phyloP scores from a whole-genome alignment of 495 filamentous ascomycete genomes.

The Penicillium antarcticum region DNA sequence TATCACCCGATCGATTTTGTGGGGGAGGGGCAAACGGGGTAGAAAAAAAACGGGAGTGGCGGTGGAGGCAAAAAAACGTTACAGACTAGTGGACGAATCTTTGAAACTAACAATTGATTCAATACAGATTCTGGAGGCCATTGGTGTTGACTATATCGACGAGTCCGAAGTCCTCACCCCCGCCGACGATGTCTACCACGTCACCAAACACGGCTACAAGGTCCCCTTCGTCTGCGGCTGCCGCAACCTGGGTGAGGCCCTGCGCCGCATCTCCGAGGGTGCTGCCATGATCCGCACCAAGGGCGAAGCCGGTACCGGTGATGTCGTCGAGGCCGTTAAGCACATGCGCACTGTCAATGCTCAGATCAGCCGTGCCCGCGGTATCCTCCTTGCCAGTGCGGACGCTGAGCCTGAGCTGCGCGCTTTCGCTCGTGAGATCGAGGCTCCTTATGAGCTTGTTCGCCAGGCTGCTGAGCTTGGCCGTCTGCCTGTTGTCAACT shows the following conservation, averaged over 20 bases:
- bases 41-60: background rate
- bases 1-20: background rate
- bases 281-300: constrained; percentile 99
- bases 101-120: constrained; percentile 7
- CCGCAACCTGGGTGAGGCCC: constrained; percentile 90
- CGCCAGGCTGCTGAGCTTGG: constrained; percentile 83
- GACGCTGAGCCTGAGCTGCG: constrained; percentile 74
- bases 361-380: constrained; percentile 74
- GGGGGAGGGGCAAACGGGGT: constrained; percentile 3
- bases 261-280: constrained; percentile 87
- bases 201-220: constrained; percentile 80
- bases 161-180: constrained; percentile 97
- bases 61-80: background rate
- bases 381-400: constrained; percentile 53
- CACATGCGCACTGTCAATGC: constrained; percentile 89
- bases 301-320: constrained; percentile 97
- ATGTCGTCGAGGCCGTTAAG: constrained; percentile 93
- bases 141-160: constrained; percentile 97
- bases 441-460: constrained; percentile 69
- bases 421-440: constrained; percentile 76
- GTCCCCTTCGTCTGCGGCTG: constrained; percentile 96
- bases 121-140: constrained; percentile 79
- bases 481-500: constrained; percentile 94
- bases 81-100: background rate
- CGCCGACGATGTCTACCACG: constrained; percentile 86